Evolutionary conservation across 2,329 filamentous ascomycete genomes (phyloP).

Genomic region (Ophiostoma triangulosporum): DNA sequence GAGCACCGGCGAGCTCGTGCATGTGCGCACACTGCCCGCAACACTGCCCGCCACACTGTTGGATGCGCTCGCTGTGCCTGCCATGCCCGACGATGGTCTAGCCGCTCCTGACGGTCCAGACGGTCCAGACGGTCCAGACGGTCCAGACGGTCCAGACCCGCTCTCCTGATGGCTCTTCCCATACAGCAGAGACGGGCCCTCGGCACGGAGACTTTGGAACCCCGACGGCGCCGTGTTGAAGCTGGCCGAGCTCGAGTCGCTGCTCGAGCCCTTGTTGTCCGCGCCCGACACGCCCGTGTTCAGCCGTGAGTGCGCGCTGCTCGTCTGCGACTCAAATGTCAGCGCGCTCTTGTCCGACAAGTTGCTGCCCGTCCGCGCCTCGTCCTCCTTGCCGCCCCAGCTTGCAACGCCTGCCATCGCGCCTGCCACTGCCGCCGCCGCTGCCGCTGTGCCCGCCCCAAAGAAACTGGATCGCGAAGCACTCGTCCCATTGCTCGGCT

Average conservation of each 20-base stretch:
- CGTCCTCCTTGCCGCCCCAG: constrained; percentile 20
- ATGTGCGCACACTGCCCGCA: background rate
- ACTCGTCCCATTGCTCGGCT: constrained; percentile 13
- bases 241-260: constrained; percentile 5
- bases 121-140: too few relatives aligned
- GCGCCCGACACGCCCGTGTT: constrained; percentile 12
- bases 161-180: constrained; percentile 16
- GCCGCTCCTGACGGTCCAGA: too few relatives aligned
- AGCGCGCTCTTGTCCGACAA: constrained; percentile 39
- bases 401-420: constrained; percentile 1
- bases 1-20: background rate
- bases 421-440: constrained; percentile 1
- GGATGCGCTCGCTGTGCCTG: background rate
- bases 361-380: constrained; percentile 41
- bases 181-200: constrained; percentile 35
- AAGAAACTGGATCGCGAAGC: constrained; percentile 11
- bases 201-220: constrained; percentile 37
- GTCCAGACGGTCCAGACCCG: background rate
- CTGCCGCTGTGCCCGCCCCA: background rate
- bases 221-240: constrained; percentile 30
- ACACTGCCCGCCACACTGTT: background rate
- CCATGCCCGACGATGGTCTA: too few relatives aligned
- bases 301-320: constrained; percentile 20
- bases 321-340: constrained; percentile 19
- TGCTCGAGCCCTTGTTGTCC: constrained; percentile 12